These are phyloP conservation scores for Solanum bulbocastanum DNA, from an alignment of 257 asterid genomes.

Conservation along the genomic window DNA sequence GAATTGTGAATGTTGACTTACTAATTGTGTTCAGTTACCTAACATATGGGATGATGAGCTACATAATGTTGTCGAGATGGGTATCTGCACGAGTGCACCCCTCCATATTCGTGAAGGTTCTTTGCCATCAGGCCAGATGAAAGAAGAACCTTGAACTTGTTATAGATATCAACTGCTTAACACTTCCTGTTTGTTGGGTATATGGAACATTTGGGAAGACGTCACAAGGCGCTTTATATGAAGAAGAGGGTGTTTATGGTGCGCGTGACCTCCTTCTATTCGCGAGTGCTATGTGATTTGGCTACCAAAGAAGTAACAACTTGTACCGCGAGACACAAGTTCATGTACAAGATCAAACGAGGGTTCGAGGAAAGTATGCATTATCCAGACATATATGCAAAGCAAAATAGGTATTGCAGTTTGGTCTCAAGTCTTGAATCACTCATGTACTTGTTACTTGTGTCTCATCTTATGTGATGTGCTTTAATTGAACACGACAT, in stretches of 20 bases:
- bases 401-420: neutral
- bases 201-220: neutral
- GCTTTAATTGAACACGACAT: neutral
- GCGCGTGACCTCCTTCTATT: neutral
- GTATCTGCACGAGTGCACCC: slow-evolving; percentile 39
- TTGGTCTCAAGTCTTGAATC: neutral
- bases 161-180: neutral
- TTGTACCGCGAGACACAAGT: neutral
- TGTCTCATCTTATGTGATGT: neutral
- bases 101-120: slow-evolving; percentile 30
- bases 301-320: neutral
- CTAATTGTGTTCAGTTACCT: neutral
- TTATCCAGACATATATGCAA: neutral
- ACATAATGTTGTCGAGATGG: slow-evolving; percentile 10
- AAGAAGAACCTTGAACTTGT: neutral
- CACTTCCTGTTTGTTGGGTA: neutral
- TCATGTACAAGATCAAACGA: neutral
- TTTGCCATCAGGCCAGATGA: neutral
- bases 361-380: neutral
- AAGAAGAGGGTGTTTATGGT: neutral
- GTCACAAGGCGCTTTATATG: neutral
- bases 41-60: neutral
- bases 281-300: neutral
- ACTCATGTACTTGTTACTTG: neutral
- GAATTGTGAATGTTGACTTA: neutral